Evolutionary conservation across 31 red algal species (phyloP).

Genomic region (Odonthalia washingtoniensis): DNA sequence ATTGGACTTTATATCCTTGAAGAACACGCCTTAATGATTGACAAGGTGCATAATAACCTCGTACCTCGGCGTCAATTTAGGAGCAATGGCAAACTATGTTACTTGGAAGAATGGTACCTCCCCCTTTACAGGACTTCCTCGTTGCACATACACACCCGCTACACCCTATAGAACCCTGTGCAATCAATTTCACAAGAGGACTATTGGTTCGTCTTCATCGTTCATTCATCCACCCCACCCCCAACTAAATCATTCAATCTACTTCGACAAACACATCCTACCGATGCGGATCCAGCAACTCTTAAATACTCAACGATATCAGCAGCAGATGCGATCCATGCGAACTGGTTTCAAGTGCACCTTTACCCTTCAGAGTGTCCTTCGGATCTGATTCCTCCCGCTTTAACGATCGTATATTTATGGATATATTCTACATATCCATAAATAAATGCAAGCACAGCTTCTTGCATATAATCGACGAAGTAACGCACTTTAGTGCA

Average conservation of each 20-base stretch:
- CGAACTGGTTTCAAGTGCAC: conserved; percentile 4
- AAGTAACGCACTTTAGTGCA: conserved; percentile 39
- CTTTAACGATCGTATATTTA: conserved; percentile 29
- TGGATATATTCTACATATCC: conserved; percentile 50
- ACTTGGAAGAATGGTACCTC: too few relatives aligned
- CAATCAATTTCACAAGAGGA: background rate
- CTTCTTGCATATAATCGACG: conserved; percentile 35
- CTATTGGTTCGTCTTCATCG: background rate
- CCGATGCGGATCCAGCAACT: conserved; percentile 4
- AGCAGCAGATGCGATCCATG: conserved; percentile 24
- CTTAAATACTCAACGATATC: background rate
- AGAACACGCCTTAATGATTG: background rate
- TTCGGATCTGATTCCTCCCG: conserved; percentile 19
- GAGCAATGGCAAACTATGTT: too few relatives aligned
- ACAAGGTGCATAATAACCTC: conserved; percentile 37
- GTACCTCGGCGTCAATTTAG: too few relatives aligned
- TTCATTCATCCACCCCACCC: conserved; percentile 14
- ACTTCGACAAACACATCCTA: background rate
- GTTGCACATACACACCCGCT: background rate
- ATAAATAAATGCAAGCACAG: background rate
- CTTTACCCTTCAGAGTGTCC: conserved; percentile 5
- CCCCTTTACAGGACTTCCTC: too few relatives aligned
- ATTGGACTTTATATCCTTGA: conserved; percentile 38
- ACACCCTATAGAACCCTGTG: background rate
- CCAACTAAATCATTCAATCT: conserved; percentile 39